Percentiles rank a stretch among this genome's conserved stretches.
These are phyloP conservation scores for Ceratobasidium sp. DNA, from an alignment of 1,284 basidiomycete genomes.

Conservation along the genomic window DNA sequence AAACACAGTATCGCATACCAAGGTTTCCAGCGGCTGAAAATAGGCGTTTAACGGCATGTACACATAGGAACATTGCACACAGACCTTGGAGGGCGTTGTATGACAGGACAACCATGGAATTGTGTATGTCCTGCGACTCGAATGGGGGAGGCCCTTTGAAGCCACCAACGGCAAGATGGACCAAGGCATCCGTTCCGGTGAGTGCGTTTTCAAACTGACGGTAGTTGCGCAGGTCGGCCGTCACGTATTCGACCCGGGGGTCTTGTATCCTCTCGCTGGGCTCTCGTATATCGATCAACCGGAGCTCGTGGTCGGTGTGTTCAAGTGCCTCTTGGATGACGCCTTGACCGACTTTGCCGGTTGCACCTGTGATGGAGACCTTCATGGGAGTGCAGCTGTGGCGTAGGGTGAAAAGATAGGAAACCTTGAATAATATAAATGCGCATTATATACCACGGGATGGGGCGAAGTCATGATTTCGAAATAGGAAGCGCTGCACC, in stretches of 20 bases:
- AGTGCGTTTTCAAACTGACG: constrained; percentile 46
- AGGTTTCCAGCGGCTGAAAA: constrained; percentile 47
- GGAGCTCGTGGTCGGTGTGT: constrained; percentile 46
- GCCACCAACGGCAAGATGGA: constrained; percentile 52
- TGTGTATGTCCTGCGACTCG: constrained; percentile 48
- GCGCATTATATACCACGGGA: constrained; percentile 14
- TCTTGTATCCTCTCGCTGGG: constrained; percentile 40
- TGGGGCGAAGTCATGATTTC: too few species aligned
- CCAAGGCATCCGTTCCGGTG: constrained; percentile 47
- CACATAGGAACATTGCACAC: background rate
- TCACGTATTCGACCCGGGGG: constrained; percentile 43
- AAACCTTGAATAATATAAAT: constrained; percentile 5
- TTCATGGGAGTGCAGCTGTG: constrained; percentile 45
- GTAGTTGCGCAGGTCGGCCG: constrained; percentile 48
- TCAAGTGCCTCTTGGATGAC: constrained; percentile 48
- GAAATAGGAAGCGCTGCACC: too few species aligned
- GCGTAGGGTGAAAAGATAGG: background rate
- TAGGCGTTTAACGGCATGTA: background rate
- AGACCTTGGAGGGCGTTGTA: constrained; percentile 43
- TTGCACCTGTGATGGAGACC: constrained; percentile 51
- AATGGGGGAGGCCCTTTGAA: constrained; percentile 44
- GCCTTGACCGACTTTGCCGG: constrained; percentile 47
- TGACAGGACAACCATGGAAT: constrained; percentile 48
- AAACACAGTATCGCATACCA: constrained; percentile 50
- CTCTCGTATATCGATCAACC: constrained; percentile 42